phyloP scores from a whole-genome alignment of 805 yeast genomes.

The Suhomyces emberorum region DNA sequence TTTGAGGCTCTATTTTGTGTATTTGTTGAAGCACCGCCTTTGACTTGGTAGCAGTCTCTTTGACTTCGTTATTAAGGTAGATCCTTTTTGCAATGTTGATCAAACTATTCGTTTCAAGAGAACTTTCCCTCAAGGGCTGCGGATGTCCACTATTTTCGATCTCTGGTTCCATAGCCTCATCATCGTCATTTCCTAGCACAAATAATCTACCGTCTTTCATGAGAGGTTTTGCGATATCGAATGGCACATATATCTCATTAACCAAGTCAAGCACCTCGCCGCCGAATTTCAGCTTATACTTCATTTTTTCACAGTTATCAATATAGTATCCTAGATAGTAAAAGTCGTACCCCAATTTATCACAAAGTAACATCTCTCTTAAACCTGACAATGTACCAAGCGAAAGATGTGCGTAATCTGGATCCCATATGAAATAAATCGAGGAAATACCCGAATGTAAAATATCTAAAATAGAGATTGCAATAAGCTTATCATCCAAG shows the following conservation, averaged over 20 bases:
- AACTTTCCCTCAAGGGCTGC: slow-evolving; percentile 6
- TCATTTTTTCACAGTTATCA: slow-evolving; percentile 78
- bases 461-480: slow-evolving; percentile 73
- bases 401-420: slow-evolving; percentile 64
- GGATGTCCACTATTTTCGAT: slow-evolving; percentile 15
- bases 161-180: slow-evolving; percentile 9
- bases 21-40: slow-evolving; percentile 10
- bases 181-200: slow-evolving; percentile 16
- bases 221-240: slow-evolving; percentile 26
- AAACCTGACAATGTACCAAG: slow-evolving; percentile 78
- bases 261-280: slow-evolving; percentile 65
- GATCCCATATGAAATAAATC: slow-evolving; percentile 87
- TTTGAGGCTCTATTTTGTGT: slow-evolving; percentile 10
- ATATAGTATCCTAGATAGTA: slow-evolving; percentile 82
- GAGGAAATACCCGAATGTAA: slow-evolving; percentile 76
- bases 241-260: slow-evolving; percentile 41
- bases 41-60: slow-evolving; percentile 18
- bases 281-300: slow-evolving; percentile 74
- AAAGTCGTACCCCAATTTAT: slow-evolving; percentile 44
- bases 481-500: slow-evolving; percentile 58
- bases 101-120: slow-evolving; percentile 5
- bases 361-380: slow-evolving; percentile 59
- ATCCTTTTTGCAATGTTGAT: slow-evolving; percentile 19
- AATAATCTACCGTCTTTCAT: slow-evolving; percentile 32
- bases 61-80: slow-evolving; percentile 13